These are phyloP conservation scores for Ophiostoma quercus DNA, from an alignment of 2,329 filamentous ascomycete genomes.

Conservation along the genomic window DNA sequence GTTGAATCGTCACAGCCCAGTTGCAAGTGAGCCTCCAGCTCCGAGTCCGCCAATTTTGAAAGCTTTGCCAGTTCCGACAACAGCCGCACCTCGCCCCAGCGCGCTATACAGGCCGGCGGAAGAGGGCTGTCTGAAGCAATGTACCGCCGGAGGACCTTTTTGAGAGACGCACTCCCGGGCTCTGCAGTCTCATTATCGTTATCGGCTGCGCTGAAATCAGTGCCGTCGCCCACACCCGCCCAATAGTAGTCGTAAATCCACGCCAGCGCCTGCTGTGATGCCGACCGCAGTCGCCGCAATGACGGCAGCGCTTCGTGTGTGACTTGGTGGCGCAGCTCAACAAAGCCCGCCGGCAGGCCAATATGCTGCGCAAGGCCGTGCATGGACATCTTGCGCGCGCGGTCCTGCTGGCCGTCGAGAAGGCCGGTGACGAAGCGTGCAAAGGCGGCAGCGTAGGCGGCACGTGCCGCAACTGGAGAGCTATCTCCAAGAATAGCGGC, in stretches of 20 bases:
- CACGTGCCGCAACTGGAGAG: constrained; percentile 28
- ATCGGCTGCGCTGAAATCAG: constrained; percentile 6
- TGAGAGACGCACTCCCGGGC: background rate
- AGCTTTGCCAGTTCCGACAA: constrained; percentile 20
- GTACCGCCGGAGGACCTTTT: background rate
- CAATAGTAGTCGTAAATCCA: constrained; percentile 95
- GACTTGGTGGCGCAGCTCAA: constrained; percentile 82
- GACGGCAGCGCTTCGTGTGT: constrained; percentile 84
- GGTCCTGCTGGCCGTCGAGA: constrained; percentile 66
- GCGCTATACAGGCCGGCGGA: constrained; percentile 7
- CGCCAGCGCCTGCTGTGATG: constrained; percentile 62
- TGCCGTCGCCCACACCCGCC: constrained; percentile 42
- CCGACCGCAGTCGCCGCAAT: constrained; percentile 64
- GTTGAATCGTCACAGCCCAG: background rate
- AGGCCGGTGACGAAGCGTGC: constrained; percentile 70
- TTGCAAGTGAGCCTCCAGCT: background rate
- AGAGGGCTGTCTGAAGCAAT: background rate
- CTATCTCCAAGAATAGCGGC: constrained; percentile 64
- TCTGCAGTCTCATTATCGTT: constrained; percentile 12
- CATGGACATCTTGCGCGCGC: constrained; percentile 65
- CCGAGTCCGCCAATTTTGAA: background rate
- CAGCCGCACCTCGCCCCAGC: constrained; percentile 25
- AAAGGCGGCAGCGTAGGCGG: constrained; percentile 66
- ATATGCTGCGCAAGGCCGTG: constrained; percentile 64
- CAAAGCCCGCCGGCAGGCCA: constrained; percentile 69